Base-by-base conservation (phyloP, 2,329 filamentous ascomycete species). In the Pseudogymnoascus destructans region DNA sequence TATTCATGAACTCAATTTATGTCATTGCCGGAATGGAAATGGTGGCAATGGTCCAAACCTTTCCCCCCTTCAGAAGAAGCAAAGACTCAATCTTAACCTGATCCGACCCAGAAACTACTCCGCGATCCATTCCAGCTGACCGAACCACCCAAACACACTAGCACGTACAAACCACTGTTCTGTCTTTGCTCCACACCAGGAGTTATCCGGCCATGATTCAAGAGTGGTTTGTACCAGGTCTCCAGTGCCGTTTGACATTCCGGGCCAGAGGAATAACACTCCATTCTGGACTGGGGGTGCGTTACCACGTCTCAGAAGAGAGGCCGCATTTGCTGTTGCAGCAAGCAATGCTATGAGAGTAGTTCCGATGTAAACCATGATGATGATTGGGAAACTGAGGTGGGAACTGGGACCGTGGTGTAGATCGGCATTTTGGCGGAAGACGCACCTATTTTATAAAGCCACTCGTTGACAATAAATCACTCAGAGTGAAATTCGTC, bases 181-280 rank as follows among this genome's bases (percentile, higher is more conserved):
- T 2, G 65, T 61, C 3, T 40, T 59, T 7, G 71, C 73, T 36
- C 72, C 72, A 60, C 73, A 74, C 72, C 72, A 75, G 11, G 63
- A 62, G 61, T 74, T 74, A 38, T 66, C 66, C 6, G 68, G 61
- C 73, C 71, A 74, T 17, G 67, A 69, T 61, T 75, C 72, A 4
- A 74, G 65, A 0, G 72, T 74, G 0, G 72, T 71, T 60, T 74
- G 72, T 49, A 75, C 64, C 13, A 75, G 65, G 55, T 75, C 70
- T 1, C 73, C 72, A 2, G 73, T 75, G 36, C 73, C 72, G 61
- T 74, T 75, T 57, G 70, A 72, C 70, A 75, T 74, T 4, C 73
- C 73, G 5, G 72, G 73, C 72, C 71, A 75, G 33, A 75, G 67
- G 64, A 73, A 73, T 0, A 75, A 67, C 30, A 65, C 65, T 3